A percentile compares a stretch with the other conserved stretches of the same genome.
These are phyloP conservation scores for Rhodamnia argentea DNA, from an alignment of 345 rosid genomes.

Conservation along the genomic window DNA sequence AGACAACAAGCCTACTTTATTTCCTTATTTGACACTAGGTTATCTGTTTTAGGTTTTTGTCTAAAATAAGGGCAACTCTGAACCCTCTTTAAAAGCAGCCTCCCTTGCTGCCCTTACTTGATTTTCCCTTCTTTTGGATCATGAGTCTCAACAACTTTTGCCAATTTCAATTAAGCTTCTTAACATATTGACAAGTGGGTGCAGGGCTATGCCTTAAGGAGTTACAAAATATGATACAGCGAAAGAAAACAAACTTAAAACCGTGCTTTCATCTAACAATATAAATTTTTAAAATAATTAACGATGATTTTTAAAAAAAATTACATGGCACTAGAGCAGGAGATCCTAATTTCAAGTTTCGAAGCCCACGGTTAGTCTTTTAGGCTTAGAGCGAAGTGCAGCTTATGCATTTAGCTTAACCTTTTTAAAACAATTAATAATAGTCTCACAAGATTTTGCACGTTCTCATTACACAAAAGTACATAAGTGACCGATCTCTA, in stretches of 20 bases:
- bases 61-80: background rate
- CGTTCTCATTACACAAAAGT: too few species aligned
- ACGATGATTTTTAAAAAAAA: background rate
- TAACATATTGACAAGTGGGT: background rate
- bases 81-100: background rate
- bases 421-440: too few species aligned
- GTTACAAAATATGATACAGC: background rate
- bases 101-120: background rate
- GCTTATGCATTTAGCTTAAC: too few species aligned
- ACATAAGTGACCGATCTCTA: background rate
- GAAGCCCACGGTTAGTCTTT: background rate
- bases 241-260: too few species aligned
- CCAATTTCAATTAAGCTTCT: background rate
- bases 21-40: background rate
- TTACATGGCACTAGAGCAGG: too few species aligned
- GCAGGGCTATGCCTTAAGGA: background rate
- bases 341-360: background rate
- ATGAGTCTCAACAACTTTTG: background rate
- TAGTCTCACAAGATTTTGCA: too few species aligned
- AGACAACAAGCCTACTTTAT: background rate
- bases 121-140: background rate
- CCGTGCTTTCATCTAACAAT: too few species aligned
- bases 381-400: background rate
- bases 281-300: background rate
- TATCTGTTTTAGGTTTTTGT: too few species aligned